These are phyloP conservation scores for Dillenia suffruticosa DNA, from an alignment of 164 flowering plant species.

Conservation along the genomic window DNA sequence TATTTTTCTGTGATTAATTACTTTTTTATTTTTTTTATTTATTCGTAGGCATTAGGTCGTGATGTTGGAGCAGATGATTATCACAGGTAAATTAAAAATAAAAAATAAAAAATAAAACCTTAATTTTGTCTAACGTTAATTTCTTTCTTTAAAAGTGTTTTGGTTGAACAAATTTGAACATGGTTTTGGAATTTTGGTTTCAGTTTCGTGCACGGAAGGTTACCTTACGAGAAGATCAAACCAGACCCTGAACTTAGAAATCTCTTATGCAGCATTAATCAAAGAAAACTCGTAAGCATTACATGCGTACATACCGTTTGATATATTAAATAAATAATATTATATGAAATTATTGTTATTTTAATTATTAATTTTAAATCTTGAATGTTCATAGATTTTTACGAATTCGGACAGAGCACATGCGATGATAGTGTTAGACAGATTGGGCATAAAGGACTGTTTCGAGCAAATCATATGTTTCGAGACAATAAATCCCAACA, in stretches of 20 bases:
- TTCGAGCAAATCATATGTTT: constrained; percentile 84
- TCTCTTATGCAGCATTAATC: constrained; percentile 54
- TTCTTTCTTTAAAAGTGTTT: neutral
- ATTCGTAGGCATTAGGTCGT: constrained; percentile 47
- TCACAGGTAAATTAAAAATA: constrained; percentile 37
- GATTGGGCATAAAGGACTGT: constrained; percentile 69
- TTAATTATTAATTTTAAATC: neutral
- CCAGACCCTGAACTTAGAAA: constrained; percentile 55
- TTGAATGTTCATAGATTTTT: constrained; percentile 45
- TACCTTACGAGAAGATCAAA: constrained; percentile 74
- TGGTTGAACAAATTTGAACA: neutral
- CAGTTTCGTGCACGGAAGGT: constrained; percentile 92
- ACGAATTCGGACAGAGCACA: constrained; percentile 79
- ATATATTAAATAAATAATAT: too few species aligned
- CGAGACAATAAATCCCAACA: constrained; percentile 81
- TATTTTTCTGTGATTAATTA: neutral
- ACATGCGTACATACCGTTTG: too few species aligned
- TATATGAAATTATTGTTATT: neutral
- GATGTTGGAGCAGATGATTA: constrained; percentile 56
- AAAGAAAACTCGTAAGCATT: constrained; percentile 76
- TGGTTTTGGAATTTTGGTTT: neutral
- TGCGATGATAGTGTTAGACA: constrained; percentile 48
- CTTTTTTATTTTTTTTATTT: neutral
- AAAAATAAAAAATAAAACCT: neutral
- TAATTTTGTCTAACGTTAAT: neutral